These are phyloP conservation scores for Citrus mangshanensis DNA, from an alignment of 345 rosid genomes.

Conservation along the genomic window DNA sequence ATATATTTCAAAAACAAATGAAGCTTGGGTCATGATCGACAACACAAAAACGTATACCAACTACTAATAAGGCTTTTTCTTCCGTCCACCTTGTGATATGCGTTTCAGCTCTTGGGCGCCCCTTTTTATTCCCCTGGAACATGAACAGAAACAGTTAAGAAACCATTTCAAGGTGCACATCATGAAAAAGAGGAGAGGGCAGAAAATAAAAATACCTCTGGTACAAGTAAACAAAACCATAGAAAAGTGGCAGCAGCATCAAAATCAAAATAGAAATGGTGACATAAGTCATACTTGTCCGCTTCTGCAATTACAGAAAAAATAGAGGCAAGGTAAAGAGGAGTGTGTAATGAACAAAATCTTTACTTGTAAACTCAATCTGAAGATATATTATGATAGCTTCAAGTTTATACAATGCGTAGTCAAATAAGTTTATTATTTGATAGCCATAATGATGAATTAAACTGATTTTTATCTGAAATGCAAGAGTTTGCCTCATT, in stretches of 20 bases:
- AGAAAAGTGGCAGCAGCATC: slow-evolving; percentile 60
- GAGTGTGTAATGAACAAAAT: not conserved
- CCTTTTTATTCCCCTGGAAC: slow-evolving; percentile 55
- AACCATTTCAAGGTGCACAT: slow-evolving; percentile 3
- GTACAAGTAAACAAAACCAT: slow-evolving; percentile 53
- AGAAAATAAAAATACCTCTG: slow-evolving; percentile 42
- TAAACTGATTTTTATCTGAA: too few relatives aligned
- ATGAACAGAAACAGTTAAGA: slow-evolving; percentile 5
- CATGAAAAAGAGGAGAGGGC: not conserved
- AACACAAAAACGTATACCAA: not conserved
- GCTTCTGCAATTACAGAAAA: slow-evolving; percentile 42
- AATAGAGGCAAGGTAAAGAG: not conserved
- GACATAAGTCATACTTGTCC: slow-evolving; percentile 39
- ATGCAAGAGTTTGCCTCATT: not conserved
- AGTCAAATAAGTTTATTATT: not conserved
- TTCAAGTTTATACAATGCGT: not conserved
- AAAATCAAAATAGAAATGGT: slow-evolving; percentile 44
- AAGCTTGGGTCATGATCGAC: not conserved
- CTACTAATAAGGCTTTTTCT: slow-evolving; percentile 51
- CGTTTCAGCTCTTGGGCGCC: slow-evolving; percentile 62
- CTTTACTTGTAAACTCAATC: not conserved
- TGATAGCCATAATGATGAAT: not conserved
- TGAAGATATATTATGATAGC: not conserved
- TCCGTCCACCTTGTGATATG: slow-evolving; percentile 36
- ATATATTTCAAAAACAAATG: not conserved